A percentile compares a stretch with the other conserved stretches of the same genome.
Conservation (phyloP, 352 stramenopile genomes). For the Phytophthora brassicae region DNA sequence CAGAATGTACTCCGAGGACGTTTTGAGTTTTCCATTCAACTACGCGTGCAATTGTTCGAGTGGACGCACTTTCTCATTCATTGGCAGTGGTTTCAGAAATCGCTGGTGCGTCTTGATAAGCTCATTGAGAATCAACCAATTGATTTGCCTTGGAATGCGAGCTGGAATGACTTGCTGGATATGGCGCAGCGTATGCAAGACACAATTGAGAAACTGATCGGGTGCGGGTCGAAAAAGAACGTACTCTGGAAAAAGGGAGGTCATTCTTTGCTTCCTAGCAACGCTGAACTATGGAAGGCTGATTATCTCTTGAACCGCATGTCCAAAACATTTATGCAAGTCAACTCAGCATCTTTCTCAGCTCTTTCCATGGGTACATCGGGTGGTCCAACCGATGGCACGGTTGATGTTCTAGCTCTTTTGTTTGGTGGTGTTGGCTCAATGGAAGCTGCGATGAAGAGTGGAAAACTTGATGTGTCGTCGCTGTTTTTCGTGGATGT, state of each 20-base stretch:
- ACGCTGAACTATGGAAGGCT: constrained; percentile 62
- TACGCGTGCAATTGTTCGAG: constrained; percentile 54
- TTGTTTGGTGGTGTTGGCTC: constrained; percentile 70
- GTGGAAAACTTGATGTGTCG: constrained; percentile 68
- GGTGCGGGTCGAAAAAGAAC: constrained; percentile 67
- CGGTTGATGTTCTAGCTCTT: constrained; percentile 72
- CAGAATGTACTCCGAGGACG: constrained; percentile 56
- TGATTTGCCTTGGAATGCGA: constrained; percentile 17
- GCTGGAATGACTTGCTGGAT: constrained; percentile 57
- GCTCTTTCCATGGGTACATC: constrained; percentile 16
- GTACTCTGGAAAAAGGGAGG: constrained; percentile 94
- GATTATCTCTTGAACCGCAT: constrained; percentile 68
- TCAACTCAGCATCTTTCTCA: constrained; percentile 37
- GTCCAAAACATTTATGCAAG: constrained; percentile 62
- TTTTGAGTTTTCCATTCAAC: constrained; percentile 80
- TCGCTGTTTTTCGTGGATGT: constrained; percentile 76
- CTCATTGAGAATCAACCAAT: constrained; percentile 18
- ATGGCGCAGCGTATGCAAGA: constrained; percentile 76
- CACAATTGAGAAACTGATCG: constrained; percentile 72
- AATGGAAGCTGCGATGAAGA: constrained; percentile 85
- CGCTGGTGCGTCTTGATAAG: constrained; percentile 38
- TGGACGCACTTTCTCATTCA: constrained; percentile 86
- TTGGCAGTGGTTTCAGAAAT: constrained; percentile 80
- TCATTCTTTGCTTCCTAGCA: constrained; percentile 76
- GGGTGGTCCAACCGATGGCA: constrained; percentile 28